Conservation (phyloP, 768 basidiomycete species). For the Boletus insuetus region DNA sequence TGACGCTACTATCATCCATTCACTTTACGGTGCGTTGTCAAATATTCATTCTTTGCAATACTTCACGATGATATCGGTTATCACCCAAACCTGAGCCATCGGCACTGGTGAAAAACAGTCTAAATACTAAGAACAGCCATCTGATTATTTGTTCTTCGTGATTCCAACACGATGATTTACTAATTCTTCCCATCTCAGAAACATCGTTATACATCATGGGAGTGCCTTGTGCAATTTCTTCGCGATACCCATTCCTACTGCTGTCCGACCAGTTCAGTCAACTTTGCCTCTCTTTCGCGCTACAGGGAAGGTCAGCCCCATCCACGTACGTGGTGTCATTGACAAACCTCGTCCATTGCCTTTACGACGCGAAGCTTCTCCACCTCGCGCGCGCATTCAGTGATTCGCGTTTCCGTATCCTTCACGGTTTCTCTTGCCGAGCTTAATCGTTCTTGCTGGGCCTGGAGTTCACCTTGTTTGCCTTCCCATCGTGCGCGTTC, state of each 20-base stretch:
- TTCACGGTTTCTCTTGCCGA: constrained; percentile 50
- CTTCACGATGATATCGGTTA: constrained; percentile 21
- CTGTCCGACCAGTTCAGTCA: constrained; percentile 35
- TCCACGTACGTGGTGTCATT: constrained; percentile 2
- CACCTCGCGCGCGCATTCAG: constrained; percentile 72
- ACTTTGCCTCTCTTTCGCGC: constrained; percentile 56
- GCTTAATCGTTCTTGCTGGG: constrained; percentile 49
- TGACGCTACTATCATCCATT: background rate
- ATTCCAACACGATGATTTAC: background rate
- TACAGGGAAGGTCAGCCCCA: constrained; percentile 16
- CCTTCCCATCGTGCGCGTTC: constrained; percentile 60
- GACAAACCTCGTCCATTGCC: constrained; percentile 58
- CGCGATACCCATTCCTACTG: background rate
- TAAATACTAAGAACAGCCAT: constrained; percentile 37
- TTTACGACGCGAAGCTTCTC: constrained; percentile 63
- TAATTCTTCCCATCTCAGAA: constrained; percentile 14
- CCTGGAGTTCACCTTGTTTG: constrained; percentile 44
- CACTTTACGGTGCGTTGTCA: constrained; percentile 7
- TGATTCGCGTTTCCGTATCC: constrained; percentile 58
- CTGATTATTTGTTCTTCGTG: constrained; percentile 16
- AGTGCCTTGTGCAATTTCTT: too few relatives aligned
- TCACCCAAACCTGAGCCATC: constrained; percentile 29
- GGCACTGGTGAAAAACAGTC: constrained; percentile 31
- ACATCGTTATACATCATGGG: background rate
- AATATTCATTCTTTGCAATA: background rate